Conservation (phyloP, 139 green algal genomes). For the Microglena sp. region DNA sequence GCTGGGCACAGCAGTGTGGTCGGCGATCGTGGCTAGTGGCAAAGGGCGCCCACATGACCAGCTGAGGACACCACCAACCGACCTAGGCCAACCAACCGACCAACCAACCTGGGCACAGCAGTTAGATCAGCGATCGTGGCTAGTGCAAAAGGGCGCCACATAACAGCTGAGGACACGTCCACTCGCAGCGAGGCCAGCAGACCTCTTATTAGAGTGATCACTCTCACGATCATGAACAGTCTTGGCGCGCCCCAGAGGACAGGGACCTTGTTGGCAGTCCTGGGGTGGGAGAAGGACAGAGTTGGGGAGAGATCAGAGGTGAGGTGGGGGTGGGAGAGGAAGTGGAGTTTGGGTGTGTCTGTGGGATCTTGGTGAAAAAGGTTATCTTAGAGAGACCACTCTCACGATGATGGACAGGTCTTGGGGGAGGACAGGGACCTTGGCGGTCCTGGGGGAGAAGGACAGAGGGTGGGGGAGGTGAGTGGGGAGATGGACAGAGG, state of each 20-base stretch:
- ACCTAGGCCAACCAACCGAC: no score
- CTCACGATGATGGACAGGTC: constrained; percentile 55
- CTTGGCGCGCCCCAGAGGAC: constrained; percentile 37
- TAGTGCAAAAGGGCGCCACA: constrained; percentile 36
- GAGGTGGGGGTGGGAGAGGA: no score
- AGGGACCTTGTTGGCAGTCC: constrained; percentile 19
- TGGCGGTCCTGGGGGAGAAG: constrained; percentile 27
- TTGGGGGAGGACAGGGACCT: constrained; percentile 25
- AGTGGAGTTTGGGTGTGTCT: background rate
- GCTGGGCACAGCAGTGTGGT: no score
- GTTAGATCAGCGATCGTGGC: no score
- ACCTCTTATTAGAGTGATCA: constrained; percentile 40
- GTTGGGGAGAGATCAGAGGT: background rate
- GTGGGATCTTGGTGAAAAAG: no score
- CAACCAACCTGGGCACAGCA: background rate
- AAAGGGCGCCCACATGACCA: no score
- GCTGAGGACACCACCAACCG: no score
- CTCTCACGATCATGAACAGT: constrained; percentile 52
- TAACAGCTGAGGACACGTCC: constrained; percentile 27
- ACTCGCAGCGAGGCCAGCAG: constrained; percentile 28
- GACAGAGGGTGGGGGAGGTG: no score
- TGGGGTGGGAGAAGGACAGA: constrained; percentile 10
- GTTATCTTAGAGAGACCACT: constrained; percentile 39
- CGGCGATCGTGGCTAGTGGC: no score
- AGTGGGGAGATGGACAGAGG: no score